phyloP scores from a whole-genome alignment of 139 green algal species.

The Asterochloris erici region DNA sequence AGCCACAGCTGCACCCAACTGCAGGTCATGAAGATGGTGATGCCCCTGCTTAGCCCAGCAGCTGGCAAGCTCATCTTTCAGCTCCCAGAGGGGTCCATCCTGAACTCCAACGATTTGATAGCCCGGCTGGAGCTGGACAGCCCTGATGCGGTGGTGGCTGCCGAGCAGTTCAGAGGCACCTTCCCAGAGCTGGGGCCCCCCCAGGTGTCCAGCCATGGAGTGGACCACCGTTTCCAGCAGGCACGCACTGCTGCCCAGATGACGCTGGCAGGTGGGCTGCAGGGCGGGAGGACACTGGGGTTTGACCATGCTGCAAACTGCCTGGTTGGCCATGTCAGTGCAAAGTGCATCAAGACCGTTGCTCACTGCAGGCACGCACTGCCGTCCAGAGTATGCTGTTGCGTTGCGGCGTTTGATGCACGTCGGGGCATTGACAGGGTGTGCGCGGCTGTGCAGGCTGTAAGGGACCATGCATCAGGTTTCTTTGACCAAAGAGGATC shows the following conservation, averaged over 20 bases:
- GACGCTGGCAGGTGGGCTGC: constrained; percentile 59
- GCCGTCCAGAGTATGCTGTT: no score
- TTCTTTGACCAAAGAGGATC: no score
- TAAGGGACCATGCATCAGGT: no score
- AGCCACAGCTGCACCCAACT: constrained; percentile 5
- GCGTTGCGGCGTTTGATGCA: no score
- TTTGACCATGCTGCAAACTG: no score
- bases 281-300: neutral
- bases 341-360: no score
- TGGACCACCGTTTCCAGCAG: constrained; percentile 53
- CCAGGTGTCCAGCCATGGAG: constrained; percentile 39
- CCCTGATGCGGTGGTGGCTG: constrained; percentile 37
- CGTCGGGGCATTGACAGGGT: no score
- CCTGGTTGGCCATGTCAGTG: neutral
- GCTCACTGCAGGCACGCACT: no score
- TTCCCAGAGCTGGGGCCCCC: constrained; percentile 80
- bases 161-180: constrained; percentile 45
- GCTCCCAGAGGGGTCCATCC: constrained; percentile 69
- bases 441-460: no score
- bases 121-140: constrained; percentile 76
- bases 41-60: constrained; percentile 75
- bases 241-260: constrained; percentile 48
- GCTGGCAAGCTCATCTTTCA: constrained; percentile 43
- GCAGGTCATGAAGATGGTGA: constrained; percentile 95
- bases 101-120: constrained; percentile 78